Conservation (phyloP, 202 grass and related monocot species). For the Schoenoplectus triqueter region DNA sequence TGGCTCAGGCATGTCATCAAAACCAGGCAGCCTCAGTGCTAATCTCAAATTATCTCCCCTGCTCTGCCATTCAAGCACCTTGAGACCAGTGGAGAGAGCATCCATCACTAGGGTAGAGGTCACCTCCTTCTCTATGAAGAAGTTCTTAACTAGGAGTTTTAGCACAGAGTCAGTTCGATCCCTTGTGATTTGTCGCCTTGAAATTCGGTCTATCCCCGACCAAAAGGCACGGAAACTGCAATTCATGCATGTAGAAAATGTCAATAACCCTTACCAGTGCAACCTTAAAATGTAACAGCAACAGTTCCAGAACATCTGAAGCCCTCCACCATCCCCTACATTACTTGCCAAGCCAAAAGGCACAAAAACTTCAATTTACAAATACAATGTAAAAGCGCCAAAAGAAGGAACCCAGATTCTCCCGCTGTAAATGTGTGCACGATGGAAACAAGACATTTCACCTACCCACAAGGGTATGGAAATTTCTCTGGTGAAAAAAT, state of each 20-base stretch:
- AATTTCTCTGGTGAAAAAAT: not conserved
- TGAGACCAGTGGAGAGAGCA: conserved; percentile 71
- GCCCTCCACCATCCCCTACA: not conserved
- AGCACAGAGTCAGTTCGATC: conserved; percentile 64
- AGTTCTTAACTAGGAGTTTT: conserved; percentile 74
- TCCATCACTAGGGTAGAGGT: conserved; percentile 92
- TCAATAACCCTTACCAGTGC: not conserved
- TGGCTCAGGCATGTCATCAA: conserved; percentile 61
- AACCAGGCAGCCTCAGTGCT: conserved; percentile 28
- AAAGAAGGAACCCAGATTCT: no score
- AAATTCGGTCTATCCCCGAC: conserved; percentile 58
- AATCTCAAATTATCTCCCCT: conserved; percentile 19
- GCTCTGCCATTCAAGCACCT: conserved; percentile 68
- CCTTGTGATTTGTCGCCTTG: conserved; percentile 61
- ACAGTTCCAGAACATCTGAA: not conserved
- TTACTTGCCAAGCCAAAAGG: not conserved
- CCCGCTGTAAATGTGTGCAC: no score
- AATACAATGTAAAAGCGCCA: no score
- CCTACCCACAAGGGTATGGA: not conserved
- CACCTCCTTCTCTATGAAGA: conserved; percentile 93
- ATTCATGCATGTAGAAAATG: conserved; percentile 21
- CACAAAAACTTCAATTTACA: no score
- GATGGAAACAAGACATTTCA: not conserved
- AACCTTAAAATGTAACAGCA: not conserved
- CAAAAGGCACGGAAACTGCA: conserved; percentile 89